phyloP scores from a whole-genome alignment of 2,329 filamentous ascomycete species.

The Pyrenochaeta sp. region DNA sequence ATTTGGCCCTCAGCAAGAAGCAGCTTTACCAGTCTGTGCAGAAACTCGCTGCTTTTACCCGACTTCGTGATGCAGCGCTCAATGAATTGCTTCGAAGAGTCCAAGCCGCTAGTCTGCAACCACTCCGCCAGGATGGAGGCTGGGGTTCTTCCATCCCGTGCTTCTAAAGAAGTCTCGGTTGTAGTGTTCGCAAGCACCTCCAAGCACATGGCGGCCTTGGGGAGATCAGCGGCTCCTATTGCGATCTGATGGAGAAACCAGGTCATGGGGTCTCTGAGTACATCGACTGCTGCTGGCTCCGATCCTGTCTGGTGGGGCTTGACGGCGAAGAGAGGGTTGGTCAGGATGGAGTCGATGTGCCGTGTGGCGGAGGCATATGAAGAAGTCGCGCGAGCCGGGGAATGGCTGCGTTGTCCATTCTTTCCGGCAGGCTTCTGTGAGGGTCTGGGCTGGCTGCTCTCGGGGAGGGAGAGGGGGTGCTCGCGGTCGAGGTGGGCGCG shows the following conservation, averaged over 20 bases:
- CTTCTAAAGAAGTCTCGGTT: slow-evolving; percentile 3
- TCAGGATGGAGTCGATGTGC: slow-evolving; percentile 61
- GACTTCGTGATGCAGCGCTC: slow-evolving; percentile 18
- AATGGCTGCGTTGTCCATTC: slow-evolving; percentile 14
- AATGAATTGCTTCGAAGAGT: slow-evolving; percentile 39
- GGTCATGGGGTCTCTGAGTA: slow-evolving; percentile 49
- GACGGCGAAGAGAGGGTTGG: slow-evolving; percentile 59
- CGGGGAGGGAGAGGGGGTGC: slow-evolving; percentile 53
- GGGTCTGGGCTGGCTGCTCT: slow-evolving; percentile 7
- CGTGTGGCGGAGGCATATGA: slow-evolving; percentile 52
- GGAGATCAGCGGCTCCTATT: slow-evolving; percentile 48
- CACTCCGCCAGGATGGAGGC: slow-evolving; percentile 38
- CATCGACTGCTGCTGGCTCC: slow-evolving; percentile 33
- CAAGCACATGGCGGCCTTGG: slow-evolving; percentile 51
- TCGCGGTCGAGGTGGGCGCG: slow-evolving; percentile 68
- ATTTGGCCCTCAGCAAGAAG: slow-evolving; percentile 34
- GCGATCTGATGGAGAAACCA: slow-evolving; percentile 54
- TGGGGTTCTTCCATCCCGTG: slow-evolving; percentile 16
- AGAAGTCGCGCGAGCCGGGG: slow-evolving; percentile 32
- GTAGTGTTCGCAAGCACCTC: slow-evolving; percentile 36
- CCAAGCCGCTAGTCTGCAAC: slow-evolving; percentile 39
- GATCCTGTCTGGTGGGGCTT: slow-evolving; percentile 36
- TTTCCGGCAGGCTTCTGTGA: slow-evolving; percentile 8
- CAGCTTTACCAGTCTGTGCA: slow-evolving; percentile 29
- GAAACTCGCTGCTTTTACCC: slow-evolving; percentile 17